Evolutionary conservation across 2,329 filamentous ascomycete species (phyloP), one percentile per base, ranked within the genome.

Genomic region (Ascochyta lentis): DNA sequence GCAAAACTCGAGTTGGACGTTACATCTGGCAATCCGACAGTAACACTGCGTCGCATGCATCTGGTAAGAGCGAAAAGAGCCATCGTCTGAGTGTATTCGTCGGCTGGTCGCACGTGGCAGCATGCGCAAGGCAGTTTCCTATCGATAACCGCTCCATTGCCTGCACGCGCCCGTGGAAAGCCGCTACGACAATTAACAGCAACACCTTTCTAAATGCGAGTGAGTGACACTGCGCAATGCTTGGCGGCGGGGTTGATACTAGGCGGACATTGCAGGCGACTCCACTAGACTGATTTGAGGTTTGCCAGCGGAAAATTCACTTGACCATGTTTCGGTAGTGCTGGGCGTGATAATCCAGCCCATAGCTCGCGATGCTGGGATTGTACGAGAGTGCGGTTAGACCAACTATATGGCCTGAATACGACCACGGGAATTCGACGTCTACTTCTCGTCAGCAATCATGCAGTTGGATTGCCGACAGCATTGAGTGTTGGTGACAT

Each of bases 21-120:
- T 55, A 50, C 52, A 41, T 45, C 52, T 55, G 41, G 34, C 29
- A 24, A 9, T 41, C 29, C 16, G 29, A 27, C 33, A 45, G 46
- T 55, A 39, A 26, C 41, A 49, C 27, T 31, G 41, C 35, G 19
- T 49, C 41, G 46, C 35, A n/a, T 49, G 45, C 29, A 19, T 34
- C 41, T 45, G 40, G 40, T 49, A 16, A n/a, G 41, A 44, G 26
- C 16, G 19, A 12, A 43, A 43, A n/a, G 12, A 42, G 8, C 35
- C 45, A 19, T 16, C 23, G 40, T 34, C 23, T 15, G 41, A 27
- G 22, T 24, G 15, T 19, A 13, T 35, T 40, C 40, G 46, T 49
- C 46, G 39, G 46, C 34, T 37, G 41, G 52, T 29, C 15, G 39
- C 35, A 35, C 41, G 45, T 31, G 42, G 39, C 34, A 44, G 13